Percentiles rank a stretch among this genome's conserved stretches.
phyloP scores from a whole-genome alignment of 306 rosid species.

The Fragaria nilgerrensis region DNA sequence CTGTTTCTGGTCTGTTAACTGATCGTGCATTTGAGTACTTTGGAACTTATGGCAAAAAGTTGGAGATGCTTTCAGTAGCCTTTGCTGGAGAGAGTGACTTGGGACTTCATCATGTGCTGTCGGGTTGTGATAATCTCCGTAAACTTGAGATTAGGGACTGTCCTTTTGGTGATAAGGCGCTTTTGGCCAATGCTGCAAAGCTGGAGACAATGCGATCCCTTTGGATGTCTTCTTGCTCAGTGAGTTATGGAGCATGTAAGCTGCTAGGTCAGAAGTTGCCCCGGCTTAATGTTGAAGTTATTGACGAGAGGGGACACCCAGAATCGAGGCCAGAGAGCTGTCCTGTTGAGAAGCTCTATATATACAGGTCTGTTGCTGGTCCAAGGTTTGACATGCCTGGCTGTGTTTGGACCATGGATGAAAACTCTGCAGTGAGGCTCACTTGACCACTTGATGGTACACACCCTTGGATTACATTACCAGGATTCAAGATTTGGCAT shows the following conservation, averaged over 20 bases:
- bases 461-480: neutral
- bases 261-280: conserved; percentile 86
- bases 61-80: conserved; percentile 96
- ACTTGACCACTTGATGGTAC: conserved; percentile 36
- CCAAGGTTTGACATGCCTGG: conserved; percentile 83
- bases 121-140: conserved; percentile 93
- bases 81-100: conserved; percentile 93
- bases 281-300: conserved; percentile 88
- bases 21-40: conserved; percentile 80
- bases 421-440: conserved; percentile 45
- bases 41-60: conserved; percentile 73
- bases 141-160: conserved; percentile 98
- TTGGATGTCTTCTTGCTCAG: conserved; percentile 99
- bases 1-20: conserved; percentile 84
- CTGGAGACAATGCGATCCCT: conserved; percentile 99
- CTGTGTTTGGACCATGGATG: conserved; percentile 77
- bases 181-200: conserved; percentile 97
- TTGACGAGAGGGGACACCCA: conserved; percentile 91
- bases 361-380: conserved; percentile 79
- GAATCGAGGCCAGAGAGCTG: conserved; percentile 64
- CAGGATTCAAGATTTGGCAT: neutral
- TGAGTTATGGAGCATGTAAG: conserved; percentile 94
- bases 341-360: conserved; percentile 87
- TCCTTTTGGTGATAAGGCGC: conserved; percentile 98
- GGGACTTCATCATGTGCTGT: conserved; percentile 86